phyloP scores from a whole-genome alignment of 2,329 filamentous ascomycete genomes.

The Monilinia fructigena region DNA sequence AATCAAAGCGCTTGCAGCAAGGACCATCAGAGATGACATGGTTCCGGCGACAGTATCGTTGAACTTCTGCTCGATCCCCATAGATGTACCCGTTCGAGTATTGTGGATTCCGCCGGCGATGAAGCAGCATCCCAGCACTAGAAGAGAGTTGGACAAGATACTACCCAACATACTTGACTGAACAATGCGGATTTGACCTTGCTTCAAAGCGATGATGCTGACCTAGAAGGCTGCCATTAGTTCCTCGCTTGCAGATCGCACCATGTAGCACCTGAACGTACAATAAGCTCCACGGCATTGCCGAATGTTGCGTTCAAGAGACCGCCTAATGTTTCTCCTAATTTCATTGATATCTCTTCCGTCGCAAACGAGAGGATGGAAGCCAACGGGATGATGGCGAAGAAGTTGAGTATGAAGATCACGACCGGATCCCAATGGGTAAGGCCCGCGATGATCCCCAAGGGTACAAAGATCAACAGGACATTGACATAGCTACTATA shows the following conservation, averaged over 20 bases:
- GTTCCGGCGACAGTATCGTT: constrained; percentile 77
- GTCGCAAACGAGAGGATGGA: constrained; percentile 46
- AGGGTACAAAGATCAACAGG: constrained; percentile 72
- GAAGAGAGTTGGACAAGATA: constrained; percentile 88
- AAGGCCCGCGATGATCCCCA: constrained; percentile 65
- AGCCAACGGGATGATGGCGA: constrained; percentile 57
- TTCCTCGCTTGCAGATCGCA: too few species aligned
- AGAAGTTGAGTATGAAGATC: constrained; percentile 58
- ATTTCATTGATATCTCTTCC: constrained; percentile 47
- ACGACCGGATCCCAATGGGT: constrained; percentile 51
- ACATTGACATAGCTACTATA: constrained; percentile 62
- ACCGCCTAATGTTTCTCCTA: constrained; percentile 57
- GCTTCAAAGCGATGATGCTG: constrained; percentile 83
- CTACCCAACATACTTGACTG: constrained; percentile 96
- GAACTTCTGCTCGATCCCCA: constrained; percentile 65
- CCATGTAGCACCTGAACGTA: neutral
- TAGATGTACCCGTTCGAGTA: constrained; percentile 39
- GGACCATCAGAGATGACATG: constrained; percentile 68
- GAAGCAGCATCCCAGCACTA: constrained; percentile 82
- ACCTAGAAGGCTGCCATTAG: constrained; percentile 53
- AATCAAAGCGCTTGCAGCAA: constrained; percentile 74
- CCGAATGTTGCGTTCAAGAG: constrained; percentile 50
- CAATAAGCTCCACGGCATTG: constrained; percentile 59
- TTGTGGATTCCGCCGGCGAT: constrained; percentile 67
- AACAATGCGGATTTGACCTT: constrained; percentile 88